Conservation (phyloP, 495 filamentous ascomycete species). For the Penicillium goetzii region DNA sequence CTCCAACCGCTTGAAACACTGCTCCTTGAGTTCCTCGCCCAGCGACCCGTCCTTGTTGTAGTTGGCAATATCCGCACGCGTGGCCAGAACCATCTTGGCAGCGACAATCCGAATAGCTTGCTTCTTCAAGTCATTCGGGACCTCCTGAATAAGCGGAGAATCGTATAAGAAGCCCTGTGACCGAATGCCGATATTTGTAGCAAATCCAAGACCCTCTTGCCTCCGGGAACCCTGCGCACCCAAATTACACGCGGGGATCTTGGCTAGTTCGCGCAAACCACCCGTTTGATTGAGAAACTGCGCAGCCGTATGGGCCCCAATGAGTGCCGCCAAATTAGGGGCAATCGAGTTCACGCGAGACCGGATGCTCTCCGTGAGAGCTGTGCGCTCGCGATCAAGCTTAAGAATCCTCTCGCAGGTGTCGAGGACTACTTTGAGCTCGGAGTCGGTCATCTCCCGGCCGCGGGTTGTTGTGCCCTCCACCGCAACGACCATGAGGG, state of each 20-base stretch:
- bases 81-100: constrained; percentile 89
- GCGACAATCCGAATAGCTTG: constrained; percentile 96
- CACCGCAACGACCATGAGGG: constrained; percentile 93
- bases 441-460: constrained; percentile 69
- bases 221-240: constrained; percentile 88
- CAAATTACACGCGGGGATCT: constrained; percentile 91
- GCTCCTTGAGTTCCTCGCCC: constrained; percentile 80
- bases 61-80: constrained; percentile 87
- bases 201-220: constrained; percentile 79
- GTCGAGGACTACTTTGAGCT: constrained; percentile 72
- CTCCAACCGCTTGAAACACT: constrained; percentile 86
- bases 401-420: constrained; percentile 87
- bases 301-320: constrained; percentile 93
- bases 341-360: constrained; percentile 96
- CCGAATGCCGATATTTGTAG: constrained; percentile 89
- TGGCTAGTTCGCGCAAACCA: constrained; percentile 83
- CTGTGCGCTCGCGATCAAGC: constrained; percentile 84
- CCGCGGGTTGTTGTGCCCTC: constrained; percentile 91
- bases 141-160: constrained; percentile 80
- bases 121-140: constrained; percentile 84
- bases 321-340: constrained; percentile 89
- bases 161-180: constrained; percentile 95
- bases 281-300: constrained; percentile 94
- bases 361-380: constrained; percentile 92
- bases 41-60: constrained; percentile 77